Evolutionary conservation across 2,329 filamentous ascomycete species (phyloP).

Genomic region (Elsinoe perseae): DNA sequence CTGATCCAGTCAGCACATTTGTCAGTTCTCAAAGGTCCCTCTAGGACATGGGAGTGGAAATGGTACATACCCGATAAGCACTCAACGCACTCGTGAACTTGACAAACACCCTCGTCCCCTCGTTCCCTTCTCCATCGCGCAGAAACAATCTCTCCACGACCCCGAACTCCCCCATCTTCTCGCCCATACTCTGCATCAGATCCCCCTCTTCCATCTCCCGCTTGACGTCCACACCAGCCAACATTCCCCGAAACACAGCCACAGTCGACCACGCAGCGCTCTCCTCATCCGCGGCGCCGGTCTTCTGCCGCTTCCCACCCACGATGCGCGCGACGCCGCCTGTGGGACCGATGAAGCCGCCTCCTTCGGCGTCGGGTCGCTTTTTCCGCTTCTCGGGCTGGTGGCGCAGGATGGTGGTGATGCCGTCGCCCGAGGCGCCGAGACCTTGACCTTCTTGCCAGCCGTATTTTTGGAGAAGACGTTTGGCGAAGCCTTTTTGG

Average conservation of each 20-base stretch:
- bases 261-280: constrained; percentile 53
- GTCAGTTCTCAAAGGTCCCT: neutral
- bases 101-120: constrained; percentile 61
- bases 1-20: constrained; percentile 35
- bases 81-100: constrained; percentile 83
- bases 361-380: constrained; percentile 67
- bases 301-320: constrained; percentile 57
- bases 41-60: neutral
- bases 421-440: constrained; percentile 73
- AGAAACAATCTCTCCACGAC: constrained; percentile 34
- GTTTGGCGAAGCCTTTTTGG: constrained; percentile 75
- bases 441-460: constrained; percentile 85
- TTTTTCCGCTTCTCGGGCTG: constrained; percentile 82
- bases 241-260: constrained; percentile 74
- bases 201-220: constrained; percentile 63
- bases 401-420: constrained; percentile 73
- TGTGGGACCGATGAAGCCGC: constrained; percentile 62
- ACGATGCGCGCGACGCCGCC: constrained; percentile 67
- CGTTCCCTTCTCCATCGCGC: constrained; percentile 49
- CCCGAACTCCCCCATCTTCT: constrained; percentile 66
- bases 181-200: constrained; percentile 88
- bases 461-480: constrained; percentile 87
- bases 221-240: constrained; percentile 73
- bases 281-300: constrained; percentile 28
- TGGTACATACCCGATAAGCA: constrained; percentile 63